Evolutionary conservation across 176 grass and related monocot genomes (phyloP).

Genomic region (bread wheat (Triticum aestivum)): DNA sequence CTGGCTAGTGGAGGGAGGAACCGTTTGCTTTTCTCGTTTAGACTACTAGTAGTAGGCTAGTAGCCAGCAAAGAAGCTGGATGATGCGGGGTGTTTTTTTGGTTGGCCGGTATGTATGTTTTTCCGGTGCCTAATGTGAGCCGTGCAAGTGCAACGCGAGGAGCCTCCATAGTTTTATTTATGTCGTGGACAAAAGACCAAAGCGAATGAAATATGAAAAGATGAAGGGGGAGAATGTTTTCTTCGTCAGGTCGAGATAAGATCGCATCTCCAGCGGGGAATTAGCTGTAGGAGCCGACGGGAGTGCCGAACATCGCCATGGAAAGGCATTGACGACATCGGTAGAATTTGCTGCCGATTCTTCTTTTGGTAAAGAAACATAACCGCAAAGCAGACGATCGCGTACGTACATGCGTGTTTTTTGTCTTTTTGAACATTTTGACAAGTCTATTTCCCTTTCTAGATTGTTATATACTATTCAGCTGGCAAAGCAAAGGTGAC

Average conservation of each 20-base stretch:
- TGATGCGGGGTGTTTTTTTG: constrained; percentile 22
- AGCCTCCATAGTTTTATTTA: constrained; percentile 6
- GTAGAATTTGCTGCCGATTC: background rate
- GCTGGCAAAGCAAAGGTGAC: background rate
- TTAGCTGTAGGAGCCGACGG: background rate
- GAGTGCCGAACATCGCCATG: background rate
- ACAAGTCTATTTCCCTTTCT: background rate
- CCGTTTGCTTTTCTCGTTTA: constrained; percentile 15
- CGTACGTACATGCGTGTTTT: background rate
- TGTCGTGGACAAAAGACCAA: background rate
- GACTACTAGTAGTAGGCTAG: background rate
- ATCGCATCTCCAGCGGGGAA: constrained; percentile 7
- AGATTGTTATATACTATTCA: background rate
- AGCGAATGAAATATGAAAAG: background rate
- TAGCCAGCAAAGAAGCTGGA: background rate
- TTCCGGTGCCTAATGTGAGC: constrained; percentile 10
- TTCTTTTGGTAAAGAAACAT: background rate
- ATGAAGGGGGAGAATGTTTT: constrained; percentile 21
- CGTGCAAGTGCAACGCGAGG: background rate
- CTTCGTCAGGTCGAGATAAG: constrained; percentile 46
- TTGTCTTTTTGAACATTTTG: background rate
- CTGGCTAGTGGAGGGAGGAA: constrained; percentile 24
- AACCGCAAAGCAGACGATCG: background rate
- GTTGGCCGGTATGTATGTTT: constrained; percentile 11
- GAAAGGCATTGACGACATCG: constrained; percentile 21